Evolutionary conservation across 805 yeast genomes (phyloP).

Genomic region (Myxozyma kluyveri): DNA sequence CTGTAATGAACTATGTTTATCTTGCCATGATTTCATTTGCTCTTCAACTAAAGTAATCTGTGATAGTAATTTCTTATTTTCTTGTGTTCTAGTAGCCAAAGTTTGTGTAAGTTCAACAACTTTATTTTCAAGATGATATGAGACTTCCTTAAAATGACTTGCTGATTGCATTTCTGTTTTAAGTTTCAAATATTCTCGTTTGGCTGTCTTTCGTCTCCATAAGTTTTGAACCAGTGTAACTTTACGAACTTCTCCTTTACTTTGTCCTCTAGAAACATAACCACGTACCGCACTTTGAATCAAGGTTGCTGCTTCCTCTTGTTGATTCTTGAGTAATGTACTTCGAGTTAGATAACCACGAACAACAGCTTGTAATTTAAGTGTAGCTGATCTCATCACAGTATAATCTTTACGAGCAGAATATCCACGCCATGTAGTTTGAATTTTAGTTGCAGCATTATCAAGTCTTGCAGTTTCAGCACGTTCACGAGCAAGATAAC

Average conservation of each 20-base stretch:
- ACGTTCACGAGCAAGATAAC: conserved; percentile 56
- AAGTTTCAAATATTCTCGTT: conserved; percentile 57
- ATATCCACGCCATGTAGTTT: conserved; percentile 52
- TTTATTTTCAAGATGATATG: conserved; percentile 91
- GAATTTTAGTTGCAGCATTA: conserved; percentile 67
- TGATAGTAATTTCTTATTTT: conserved; percentile 66
- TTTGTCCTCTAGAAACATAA: conserved; percentile 55
- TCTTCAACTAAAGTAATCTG: conserved; percentile 50
- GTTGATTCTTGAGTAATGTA: conserved; percentile 49
- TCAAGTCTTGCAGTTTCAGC: conserved; percentile 50
- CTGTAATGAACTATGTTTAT: conserved; percentile 33
- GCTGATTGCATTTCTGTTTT: conserved; percentile 91
- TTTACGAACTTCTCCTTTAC: conserved; percentile 48
- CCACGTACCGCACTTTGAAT: conserved; percentile 79
- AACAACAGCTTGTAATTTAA: conserved; percentile 55
- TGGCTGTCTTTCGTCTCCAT: conserved; percentile 73
- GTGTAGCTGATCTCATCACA: conserved; percentile 52
- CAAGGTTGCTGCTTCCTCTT: conserved; percentile 60
- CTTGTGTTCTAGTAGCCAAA: conserved; percentile 73
- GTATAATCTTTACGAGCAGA: conserved; percentile 52
- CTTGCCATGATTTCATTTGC: conserved; percentile 36
- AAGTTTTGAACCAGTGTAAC: conserved; percentile 73
- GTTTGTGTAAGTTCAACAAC: conserved; percentile 93
- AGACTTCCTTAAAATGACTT: conserved; percentile 83
- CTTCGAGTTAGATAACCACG: conserved; percentile 54